phyloP scores from a whole-genome alignment of 768 basidiomycete genomes.

The Calocybe cyanea region DNA sequence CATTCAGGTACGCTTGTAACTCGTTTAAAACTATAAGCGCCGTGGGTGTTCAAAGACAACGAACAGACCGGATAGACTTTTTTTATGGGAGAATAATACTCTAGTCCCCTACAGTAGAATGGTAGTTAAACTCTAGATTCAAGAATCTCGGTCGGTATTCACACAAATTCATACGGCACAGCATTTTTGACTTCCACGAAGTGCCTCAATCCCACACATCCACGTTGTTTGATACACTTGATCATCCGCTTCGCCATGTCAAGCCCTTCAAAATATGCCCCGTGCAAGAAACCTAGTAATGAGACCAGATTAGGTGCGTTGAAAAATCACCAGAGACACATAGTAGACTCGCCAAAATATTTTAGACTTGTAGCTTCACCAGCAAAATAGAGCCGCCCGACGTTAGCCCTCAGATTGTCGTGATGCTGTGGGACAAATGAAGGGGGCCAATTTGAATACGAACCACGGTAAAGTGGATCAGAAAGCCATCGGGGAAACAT shows the following conservation, averaged over 20 bases:
- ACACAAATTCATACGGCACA: slow-evolving; percentile 19
- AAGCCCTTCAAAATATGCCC: slow-evolving; percentile 54
- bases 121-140: background rate
- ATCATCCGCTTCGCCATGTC: slow-evolving; percentile 35
- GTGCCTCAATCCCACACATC: slow-evolving; percentile 22
- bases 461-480: slow-evolving; percentile 53
- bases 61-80: too few relatives aligned
- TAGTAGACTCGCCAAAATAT: slow-evolving; percentile 54
- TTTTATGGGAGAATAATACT: too few relatives aligned
- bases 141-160: background rate
- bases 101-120: background rate
- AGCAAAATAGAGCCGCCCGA: slow-evolving; percentile 55
- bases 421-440: slow-evolving; percentile 51
- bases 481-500: slow-evolving; percentile 51
- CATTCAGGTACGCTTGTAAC: too few relatives aligned
- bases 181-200: slow-evolving; percentile 22
- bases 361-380: slow-evolving; percentile 58
- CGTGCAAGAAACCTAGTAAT: slow-evolving; percentile 60
- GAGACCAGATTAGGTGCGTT: too few relatives aligned
- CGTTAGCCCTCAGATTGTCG: slow-evolving; percentile 53
- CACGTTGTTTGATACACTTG: slow-evolving; percentile 31
- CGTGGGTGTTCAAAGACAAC: too few relatives aligned
- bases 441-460: slow-evolving; percentile 70
- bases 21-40: too few relatives aligned
- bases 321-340: too few relatives aligned